Evolutionary conservation across 164 flowering plant genomes (phyloP).

Genomic region (Taxillus chinensis): DNA sequence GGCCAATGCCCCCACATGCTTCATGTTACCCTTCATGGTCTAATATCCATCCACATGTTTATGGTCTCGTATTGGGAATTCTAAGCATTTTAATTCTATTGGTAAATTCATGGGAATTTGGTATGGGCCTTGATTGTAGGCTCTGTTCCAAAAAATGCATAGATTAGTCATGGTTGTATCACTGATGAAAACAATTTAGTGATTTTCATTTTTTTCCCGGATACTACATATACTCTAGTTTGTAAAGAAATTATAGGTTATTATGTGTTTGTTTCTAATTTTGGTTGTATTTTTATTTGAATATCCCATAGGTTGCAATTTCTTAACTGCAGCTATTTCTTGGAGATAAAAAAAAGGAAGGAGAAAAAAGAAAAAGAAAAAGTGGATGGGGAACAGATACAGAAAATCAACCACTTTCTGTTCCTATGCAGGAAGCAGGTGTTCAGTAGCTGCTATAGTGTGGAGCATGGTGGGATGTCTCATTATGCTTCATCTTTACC

Average conservation of each 20-base stretch:
- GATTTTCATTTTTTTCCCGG: too few relatives aligned
- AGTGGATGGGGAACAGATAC: conserved; percentile 81
- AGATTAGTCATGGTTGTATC: too few relatives aligned
- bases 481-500: conserved; percentile 52
- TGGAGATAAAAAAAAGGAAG: conserved; percentile 46
- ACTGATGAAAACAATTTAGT: too few relatives aligned
- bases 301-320: conserved; percentile 44
- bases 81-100: too few relatives aligned
- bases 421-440: conserved; percentile 88
- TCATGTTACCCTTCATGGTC: too few relatives aligned
- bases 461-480: conserved; percentile 64
- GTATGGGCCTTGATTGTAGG: too few relatives aligned
- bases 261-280: conserved; percentile 12
- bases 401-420: conserved; percentile 65
- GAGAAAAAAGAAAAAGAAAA: conserved; percentile 7
- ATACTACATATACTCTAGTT: too few relatives aligned
- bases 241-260: conserved; percentile 2
- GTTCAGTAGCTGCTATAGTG: conserved; percentile 36
- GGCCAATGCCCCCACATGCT: too few relatives aligned
- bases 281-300: conserved; percentile 25
- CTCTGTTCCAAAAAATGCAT: too few relatives aligned
- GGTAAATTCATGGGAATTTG: too few relatives aligned
- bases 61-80: too few relatives aligned
- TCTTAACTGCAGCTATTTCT: conserved; percentile 46
- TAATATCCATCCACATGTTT: too few relatives aligned